phyloP scores from a whole-genome alignment of 768 basidiomycete species.

The Suillus subaureus region DNA sequence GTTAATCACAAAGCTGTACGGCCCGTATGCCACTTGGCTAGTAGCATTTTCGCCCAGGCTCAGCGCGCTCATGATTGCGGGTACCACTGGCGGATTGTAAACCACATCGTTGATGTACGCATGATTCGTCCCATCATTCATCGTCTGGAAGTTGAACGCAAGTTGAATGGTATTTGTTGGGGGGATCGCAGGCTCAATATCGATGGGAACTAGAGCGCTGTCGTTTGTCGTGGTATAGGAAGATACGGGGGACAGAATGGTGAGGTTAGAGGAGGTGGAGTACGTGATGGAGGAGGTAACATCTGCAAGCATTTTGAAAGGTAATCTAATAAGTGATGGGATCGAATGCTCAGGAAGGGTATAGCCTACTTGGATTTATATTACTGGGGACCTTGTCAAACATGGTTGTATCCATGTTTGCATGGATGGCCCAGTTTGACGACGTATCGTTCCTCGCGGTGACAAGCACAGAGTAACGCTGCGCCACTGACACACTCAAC shows the following conservation, averaged over 20 bases:
- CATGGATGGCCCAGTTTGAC: conserved; percentile 87
- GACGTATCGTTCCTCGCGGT: conserved; percentile 85
- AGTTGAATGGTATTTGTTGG: conserved; percentile 66
- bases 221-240: conserved; percentile 69
- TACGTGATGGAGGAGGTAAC: conserved; percentile 86
- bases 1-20: conserved; percentile 71
- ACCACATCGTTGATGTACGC: conserved; percentile 74
- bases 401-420: conserved; percentile 89
- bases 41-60: conserved; percentile 78
- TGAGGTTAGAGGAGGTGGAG: conserved; percentile 49
- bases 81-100: conserved; percentile 72
- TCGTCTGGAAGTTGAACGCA: conserved; percentile 79
- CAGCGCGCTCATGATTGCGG: conserved; percentile 74
- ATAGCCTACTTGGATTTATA: conserved; percentile 69
- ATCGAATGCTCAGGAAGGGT: not conserved
- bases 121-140: conserved; percentile 83
- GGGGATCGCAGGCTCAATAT: conserved; percentile 47
- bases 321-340: not conserved
- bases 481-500: conserved; percentile 79
- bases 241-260: conserved; percentile 54
- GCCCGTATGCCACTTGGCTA: conserved; percentile 73
- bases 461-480: conserved; percentile 92
- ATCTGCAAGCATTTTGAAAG: conserved; percentile 45
- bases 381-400: conserved; percentile 79
- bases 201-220: conserved; percentile 64